These are phyloP conservation scores for Nitzschia inconspicua DNA, from an alignment of 108 stramenopile genomes.

Conservation along the genomic window DNA sequence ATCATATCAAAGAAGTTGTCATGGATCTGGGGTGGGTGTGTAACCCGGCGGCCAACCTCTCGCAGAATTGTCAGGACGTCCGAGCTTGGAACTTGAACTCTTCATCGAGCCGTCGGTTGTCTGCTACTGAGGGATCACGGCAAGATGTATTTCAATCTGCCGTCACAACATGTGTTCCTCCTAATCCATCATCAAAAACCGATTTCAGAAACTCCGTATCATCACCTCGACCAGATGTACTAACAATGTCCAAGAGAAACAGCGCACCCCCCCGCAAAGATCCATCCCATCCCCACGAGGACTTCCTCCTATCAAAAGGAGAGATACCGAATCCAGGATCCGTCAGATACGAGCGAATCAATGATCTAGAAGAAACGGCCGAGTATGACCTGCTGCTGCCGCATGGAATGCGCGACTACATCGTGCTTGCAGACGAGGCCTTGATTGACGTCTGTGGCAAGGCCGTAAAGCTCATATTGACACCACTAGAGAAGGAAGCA, in stretches of 20 bases:
- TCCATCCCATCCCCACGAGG: too few species aligned
- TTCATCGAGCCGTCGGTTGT: not conserved
- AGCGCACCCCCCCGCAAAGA: too few species aligned
- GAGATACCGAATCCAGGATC: too few species aligned
- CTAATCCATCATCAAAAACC: not conserved
- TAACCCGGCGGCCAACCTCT: not conserved
- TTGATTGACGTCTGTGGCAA: conserved; percentile 42
- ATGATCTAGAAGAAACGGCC: not conserved
- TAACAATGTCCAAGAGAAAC: not conserved
- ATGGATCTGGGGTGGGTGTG: conserved; percentile 24
- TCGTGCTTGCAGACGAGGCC: conserved; percentile 67
- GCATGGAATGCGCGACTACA: conserved; percentile 28
- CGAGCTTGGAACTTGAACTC: not conserved
- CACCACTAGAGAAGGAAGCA: conserved; percentile 43
- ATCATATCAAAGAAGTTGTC: conserved; percentile 46
- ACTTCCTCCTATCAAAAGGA: too few species aligned
- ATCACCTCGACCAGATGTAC: not conserved
- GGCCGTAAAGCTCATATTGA: conserved; percentile 27
- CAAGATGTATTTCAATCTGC: not conserved
- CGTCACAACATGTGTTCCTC: not conserved
- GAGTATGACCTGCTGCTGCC: conserved; percentile 33
- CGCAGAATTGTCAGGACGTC: not conserved
- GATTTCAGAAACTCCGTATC: not conserved
- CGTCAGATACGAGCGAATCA: too few species aligned
- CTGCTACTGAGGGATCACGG: not conserved